Evolutionary conservation across 148 eudicot genomes (phyloP), one percentile per base, ranked within the genome.

Genomic region (Amaranthus cruentus): DNA sequence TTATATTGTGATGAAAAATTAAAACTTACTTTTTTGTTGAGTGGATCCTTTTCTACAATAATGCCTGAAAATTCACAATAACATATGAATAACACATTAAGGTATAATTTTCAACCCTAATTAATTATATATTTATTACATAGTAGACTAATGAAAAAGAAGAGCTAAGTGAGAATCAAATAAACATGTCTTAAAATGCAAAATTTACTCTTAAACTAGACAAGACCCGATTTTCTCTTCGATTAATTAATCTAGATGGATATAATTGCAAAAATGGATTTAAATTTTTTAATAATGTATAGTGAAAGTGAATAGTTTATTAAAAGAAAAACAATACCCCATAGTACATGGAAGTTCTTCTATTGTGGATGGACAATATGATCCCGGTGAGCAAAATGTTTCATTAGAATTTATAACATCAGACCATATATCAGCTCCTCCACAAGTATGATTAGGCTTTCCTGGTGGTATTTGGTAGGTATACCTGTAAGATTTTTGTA

Each of bases 361-460:
- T 15, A 73, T 82, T 49, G 90, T 88, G 48, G 88, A 86, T 42
- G 99, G 96, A 80, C 99, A 95, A 68, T 83, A 92, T 75, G 90
- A 86, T n/a, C 99, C 97, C 14, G 97, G 89, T 64, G 89, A 72
- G 72, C 99, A 95, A 73, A 95, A 95, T 52, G 86, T 47, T 71
- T 95, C 90, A 21, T 71, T 80, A 76, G 88, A 82, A 65, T 76
- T 82, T 0, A 78, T 9, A 49, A 88, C 86, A 76, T 87, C 89
- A 15, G 92, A 89, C 99, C 99, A 95, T 72, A 80, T 74, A 85
- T 90, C 97, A 48, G 99, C 99, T 79, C 89, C 92, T 47, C 97
- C 99, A 75, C 99, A 95, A 43, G 87, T 75, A 80, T 91, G 97
- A 73, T 88, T 88, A 44, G 73, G 71, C 76, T 81, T 88, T 69